Conservation (phyloP, 139 green algal species). For the Edaphochlamys debaryana region DNA sequence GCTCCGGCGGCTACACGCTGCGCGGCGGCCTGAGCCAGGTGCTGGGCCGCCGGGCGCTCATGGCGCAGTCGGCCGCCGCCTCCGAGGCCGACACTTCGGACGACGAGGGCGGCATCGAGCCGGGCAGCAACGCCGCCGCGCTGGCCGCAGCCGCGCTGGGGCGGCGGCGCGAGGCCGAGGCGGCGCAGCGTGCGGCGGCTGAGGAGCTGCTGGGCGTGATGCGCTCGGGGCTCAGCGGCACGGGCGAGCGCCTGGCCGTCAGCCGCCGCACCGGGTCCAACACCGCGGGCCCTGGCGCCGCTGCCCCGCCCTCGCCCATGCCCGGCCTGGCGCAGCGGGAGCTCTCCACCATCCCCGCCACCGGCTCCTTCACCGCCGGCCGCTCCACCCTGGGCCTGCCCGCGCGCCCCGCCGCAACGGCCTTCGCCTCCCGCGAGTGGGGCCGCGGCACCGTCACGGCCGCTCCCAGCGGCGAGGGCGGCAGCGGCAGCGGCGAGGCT, state of each 20-base stretch:
- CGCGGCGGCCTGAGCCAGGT: background rate
- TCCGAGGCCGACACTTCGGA: background rate
- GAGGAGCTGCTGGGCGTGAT: constrained; percentile 1
- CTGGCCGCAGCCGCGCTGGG: constrained; percentile 23
- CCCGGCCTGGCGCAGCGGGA: no score
- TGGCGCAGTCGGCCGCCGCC: background rate
- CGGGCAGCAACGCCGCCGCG: constrained; percentile 21
- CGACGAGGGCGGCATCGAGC: background rate
- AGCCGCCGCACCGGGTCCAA: background rate
- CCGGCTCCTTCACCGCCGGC: background rate
- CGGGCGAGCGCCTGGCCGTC: constrained; percentile 11
- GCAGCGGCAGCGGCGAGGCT: background rate
- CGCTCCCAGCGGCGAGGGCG: background rate
- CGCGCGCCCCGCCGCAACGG: no score
- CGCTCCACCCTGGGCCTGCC: background rate
- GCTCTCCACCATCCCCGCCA: background rate
- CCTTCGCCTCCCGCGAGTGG: background rate
- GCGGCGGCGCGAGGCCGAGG: constrained; percentile 28
- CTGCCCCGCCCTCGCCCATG: background rate
- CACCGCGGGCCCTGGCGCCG: no score
- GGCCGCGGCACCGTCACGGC: no score
- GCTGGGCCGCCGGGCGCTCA: background rate
- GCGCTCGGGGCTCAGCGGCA: background rate
- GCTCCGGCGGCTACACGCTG: background rate
- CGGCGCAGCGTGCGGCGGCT: background rate